Conservation (phyloP, 352 stramenopile species). For the Pythium dissotocum region DNA sequence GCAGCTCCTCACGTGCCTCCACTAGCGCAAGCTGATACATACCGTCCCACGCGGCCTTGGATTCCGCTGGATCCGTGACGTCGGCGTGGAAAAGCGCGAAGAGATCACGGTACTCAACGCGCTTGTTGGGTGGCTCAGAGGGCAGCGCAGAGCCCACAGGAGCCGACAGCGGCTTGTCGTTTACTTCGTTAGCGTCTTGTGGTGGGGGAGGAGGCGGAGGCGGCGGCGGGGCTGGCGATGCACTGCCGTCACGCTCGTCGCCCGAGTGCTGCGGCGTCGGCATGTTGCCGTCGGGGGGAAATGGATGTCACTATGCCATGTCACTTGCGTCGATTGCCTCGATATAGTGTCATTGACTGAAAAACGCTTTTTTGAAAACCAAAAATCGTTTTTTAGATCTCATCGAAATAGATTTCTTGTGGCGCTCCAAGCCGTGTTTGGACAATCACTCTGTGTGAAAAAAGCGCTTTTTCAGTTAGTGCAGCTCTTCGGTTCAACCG, state of each 20-base stretch:
- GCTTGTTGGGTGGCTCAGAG: slow-evolving; percentile 23
- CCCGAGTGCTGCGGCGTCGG: not conserved
- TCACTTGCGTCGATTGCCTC: not conserved
- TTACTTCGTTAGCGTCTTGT: not conserved
- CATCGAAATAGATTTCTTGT: slow-evolving; percentile 18
- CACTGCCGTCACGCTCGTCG: slow-evolving; percentile 9
- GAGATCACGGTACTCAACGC: slow-evolving; percentile 71
- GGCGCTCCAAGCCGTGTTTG: slow-evolving; percentile 6
- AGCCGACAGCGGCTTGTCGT: not conserved
- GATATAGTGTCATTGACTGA: not conserved
- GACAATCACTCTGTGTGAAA: slow-evolving; percentile 23
- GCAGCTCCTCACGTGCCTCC: slow-evolving; percentile 67
- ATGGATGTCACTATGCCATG: slow-evolving; percentile 15
- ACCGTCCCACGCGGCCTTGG: slow-evolving; percentile 33
- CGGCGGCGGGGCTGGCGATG: slow-evolving; percentile 10
- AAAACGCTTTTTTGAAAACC: slow-evolving; percentile 2
- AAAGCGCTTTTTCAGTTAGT: slow-evolving; percentile 18
- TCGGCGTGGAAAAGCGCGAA: slow-evolving; percentile 61
- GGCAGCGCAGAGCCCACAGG: not conserved
- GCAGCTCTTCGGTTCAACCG: slow-evolving; percentile 11
- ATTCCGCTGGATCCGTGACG: slow-evolving; percentile 10
- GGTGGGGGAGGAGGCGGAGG: slow-evolving; percentile 16
- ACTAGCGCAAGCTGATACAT: slow-evolving; percentile 54
- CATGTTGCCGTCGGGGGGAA: not conserved
- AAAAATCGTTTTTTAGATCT: slow-evolving; percentile 21